phyloP scores from a whole-genome alignment of 2,329 filamentous ascomycete species.

The Trichoderma polysporum region DNA sequence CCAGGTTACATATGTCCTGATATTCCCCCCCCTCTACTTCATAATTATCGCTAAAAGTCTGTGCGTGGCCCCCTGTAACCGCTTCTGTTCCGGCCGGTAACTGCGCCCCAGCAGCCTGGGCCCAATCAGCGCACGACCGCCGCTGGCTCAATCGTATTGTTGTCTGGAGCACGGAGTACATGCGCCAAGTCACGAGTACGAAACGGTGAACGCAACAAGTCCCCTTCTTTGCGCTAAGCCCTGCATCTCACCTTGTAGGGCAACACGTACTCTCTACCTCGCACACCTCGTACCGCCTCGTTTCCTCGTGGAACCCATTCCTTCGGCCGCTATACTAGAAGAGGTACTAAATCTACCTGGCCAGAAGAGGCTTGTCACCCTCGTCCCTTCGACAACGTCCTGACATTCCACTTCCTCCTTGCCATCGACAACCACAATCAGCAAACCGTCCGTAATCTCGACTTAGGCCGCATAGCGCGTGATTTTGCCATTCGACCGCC shows the following conservation, averaged over 20 bases:
- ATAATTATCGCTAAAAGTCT: not conserved
- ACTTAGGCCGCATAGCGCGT: not conserved
- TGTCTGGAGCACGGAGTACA: not conserved
- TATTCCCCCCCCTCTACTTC: too few relatives aligned
- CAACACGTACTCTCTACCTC: conserved; percentile 3
- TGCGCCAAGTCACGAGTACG: not conserved
- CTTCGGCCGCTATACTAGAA: conserved; percentile 14
- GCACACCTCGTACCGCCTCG: not conserved
- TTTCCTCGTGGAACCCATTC: not conserved
- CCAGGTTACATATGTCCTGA: too few relatives aligned
- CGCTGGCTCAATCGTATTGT: not conserved
- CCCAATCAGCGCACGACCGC: not conserved
- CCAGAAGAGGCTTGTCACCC: conserved; percentile 16
- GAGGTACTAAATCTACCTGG: conserved; percentile 16
- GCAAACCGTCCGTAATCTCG: not conserved
- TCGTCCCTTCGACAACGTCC: conserved; percentile 21
- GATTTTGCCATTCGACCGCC: not conserved
- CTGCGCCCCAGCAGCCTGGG: conserved; percentile 7
- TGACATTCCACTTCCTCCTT: conserved; percentile 17
- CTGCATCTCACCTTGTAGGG: not conserved
- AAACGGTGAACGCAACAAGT: not conserved
- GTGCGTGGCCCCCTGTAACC: not conserved
- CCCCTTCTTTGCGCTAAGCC: not conserved
- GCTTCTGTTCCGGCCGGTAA: not conserved
- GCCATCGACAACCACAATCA: conserved; percentile 3